phyloP scores from a whole-genome alignment of 108 stramenopile genomes.

The Thalassiosira profunda region DNA sequence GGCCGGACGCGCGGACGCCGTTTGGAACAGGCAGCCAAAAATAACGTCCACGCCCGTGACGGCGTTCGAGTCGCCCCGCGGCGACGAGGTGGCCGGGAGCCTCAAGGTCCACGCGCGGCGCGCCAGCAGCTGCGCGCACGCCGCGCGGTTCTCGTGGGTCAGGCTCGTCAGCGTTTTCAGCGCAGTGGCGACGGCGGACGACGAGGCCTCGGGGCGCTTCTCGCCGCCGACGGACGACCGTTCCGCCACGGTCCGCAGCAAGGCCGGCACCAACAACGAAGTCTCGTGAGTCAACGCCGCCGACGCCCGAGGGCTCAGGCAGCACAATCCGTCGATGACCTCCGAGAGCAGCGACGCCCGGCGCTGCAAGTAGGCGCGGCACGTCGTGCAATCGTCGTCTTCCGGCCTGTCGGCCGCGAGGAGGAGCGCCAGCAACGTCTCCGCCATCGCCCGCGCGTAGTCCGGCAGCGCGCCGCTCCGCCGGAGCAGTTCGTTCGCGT shows the following conservation, averaged over 20 bases:
- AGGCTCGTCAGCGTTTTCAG: conserved; percentile 80
- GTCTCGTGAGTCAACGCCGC: conserved; percentile 20
- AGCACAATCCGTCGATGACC: conserved; percentile 76
- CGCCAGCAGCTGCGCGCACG: conserved; percentile 58
- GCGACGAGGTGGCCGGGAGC: not conserved
- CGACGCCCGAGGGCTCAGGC: conserved; percentile 58
- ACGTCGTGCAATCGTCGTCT: conserved; percentile 29
- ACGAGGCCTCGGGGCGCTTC: too few relatives aligned
- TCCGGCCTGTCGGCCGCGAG: conserved; percentile 1
- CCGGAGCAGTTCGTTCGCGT: conserved; percentile 66
- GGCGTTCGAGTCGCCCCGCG: not conserved
- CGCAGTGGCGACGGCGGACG: conserved; percentile 41
- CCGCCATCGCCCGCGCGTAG: conserved; percentile 58
- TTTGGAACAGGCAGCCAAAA: conserved; percentile 28
- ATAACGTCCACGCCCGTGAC: conserved; percentile 26
- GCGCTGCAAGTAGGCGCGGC: conserved; percentile 47
- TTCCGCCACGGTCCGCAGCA: conserved; percentile 36
- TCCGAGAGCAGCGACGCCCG: conserved; percentile 57
- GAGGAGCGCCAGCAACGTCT: conserved; percentile 46
- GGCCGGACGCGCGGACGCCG: not conserved
- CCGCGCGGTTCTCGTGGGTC: conserved; percentile 75
- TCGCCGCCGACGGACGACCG: conserved; percentile 45
- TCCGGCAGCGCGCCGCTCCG: conserved; percentile 63
- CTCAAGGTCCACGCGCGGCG: conserved; percentile 1
- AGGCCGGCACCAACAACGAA: conserved; percentile 33